Base-by-base conservation (phyloP, 768 basidiomycete species). In the Tylopilus intermedius region DNA sequence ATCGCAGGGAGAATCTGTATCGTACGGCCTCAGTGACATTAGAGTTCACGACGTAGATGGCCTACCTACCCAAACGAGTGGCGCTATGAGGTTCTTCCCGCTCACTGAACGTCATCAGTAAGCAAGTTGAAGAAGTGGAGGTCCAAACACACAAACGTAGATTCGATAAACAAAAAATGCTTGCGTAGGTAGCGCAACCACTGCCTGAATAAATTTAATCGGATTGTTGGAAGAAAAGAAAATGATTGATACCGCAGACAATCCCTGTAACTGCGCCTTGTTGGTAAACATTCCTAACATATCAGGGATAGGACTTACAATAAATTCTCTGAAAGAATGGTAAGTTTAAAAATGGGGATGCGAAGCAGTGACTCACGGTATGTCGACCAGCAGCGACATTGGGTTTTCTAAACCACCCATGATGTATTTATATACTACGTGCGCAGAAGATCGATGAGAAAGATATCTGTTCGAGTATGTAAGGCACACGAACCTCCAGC, bases 151-250 rank as follows among this genome's bases (percentile, higher is more conserved):
- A 57, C 53, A 27, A 3, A 40, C 8, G 15, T 50, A 57, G 6
- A 62, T 40, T 26, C 60, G 41, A 35, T 58, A 8, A 3, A 62
- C 33, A 9, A 58, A 55, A 22, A 47, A 52, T 2, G 27, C 48
- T 5, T 62, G 53, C 0, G 41, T 26, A 6, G 21, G 26, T 7
- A 33, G 1, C 30, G 50, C 38, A 42, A 51, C 38, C 0, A 40
- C 2, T 5, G 2, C 4, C 60, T 62, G 41, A 7, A 40, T 21
- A 22, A 2, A 14, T 11, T 58, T 0, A 51, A 30, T n/a, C 18
- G 2, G 5, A 11, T 35, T 10, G 0, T 27, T n/a, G 6, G 2
- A 15, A 11, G 2, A 1, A 11, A 5, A 18, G 18, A n/a, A 21
- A 10, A 24, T 21, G 22, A 5, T 21, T 0, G 2, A 2, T 46